Evolutionary conservation across 495 filamentous ascomycete species (phyloP).

Genomic region (Trichoderma asperelloides): DNA sequence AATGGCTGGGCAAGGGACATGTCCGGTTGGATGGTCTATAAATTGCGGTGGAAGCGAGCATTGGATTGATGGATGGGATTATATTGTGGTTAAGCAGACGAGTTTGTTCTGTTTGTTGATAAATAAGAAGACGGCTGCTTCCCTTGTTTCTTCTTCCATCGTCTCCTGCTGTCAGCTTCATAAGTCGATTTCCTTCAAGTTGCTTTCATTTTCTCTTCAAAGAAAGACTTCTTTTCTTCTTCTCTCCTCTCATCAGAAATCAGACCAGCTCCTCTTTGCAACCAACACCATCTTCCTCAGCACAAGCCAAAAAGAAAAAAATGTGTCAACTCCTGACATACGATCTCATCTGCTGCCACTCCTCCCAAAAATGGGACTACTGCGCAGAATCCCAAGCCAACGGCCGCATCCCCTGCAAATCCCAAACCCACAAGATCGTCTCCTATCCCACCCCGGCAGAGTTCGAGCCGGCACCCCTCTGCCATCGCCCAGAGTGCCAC

Average conservation of each 20-base stretch:
- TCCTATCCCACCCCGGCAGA: constrained; percentile 29
- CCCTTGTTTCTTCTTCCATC: neutral
- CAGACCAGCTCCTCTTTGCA: neutral
- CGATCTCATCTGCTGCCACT: constrained; percentile 2
- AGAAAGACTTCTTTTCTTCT: neutral
- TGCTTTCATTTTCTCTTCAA: neutral
- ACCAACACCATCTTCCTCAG: neutral
- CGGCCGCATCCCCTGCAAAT: constrained; percentile 23
- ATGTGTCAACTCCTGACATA: constrained; percentile 2
- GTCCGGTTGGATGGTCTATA: neutral
- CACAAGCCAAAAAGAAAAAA: neutral
- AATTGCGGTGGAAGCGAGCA: neutral
- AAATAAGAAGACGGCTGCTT: neutral
- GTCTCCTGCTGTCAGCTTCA: neutral
- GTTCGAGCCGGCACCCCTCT: constrained; percentile 22
- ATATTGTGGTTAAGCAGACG: no score
- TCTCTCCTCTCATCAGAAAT: neutral
- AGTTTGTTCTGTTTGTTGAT: no score
- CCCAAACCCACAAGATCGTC: constrained; percentile 23
- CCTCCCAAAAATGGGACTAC: neutral
- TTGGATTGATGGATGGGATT: neutral
- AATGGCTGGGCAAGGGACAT: neutral
- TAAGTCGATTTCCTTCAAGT: neutral
- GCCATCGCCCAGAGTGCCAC: constrained; percentile 27
- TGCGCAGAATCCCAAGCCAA: neutral